Evolutionary conservation across 108 stramenopile genomes (phyloP).

Genomic region (Skeletonema potamos): DNA sequence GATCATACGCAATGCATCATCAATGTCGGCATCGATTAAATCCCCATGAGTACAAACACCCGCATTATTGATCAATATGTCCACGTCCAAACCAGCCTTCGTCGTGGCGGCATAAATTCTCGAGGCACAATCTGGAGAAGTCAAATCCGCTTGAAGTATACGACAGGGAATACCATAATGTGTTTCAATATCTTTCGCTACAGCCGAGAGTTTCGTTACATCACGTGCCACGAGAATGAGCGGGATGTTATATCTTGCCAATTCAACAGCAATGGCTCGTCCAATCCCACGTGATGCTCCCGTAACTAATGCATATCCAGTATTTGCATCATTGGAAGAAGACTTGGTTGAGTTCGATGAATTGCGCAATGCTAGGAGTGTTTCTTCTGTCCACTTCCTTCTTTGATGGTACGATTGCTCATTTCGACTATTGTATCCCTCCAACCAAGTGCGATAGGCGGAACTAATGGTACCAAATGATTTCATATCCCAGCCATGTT

Average conservation of each 20-base stretch:
- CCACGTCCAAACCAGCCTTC: constrained; percentile 65
- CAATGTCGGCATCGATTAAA: constrained; percentile 45
- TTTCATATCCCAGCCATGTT: constrained; percentile 42
- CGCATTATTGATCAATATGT: constrained; percentile 85
- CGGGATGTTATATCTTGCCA: constrained; percentile 83
- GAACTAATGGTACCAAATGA: constrained; percentile 44
- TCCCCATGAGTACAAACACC: constrained; percentile 68
- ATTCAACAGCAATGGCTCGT: constrained; percentile 79
- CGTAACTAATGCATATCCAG: constrained; percentile 79
- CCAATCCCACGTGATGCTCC: constrained; percentile 85
- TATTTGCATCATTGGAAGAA: constrained; percentile 8
- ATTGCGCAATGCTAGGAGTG: constrained; percentile 47
- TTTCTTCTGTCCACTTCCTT: constrained; percentile 34
- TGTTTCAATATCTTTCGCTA: constrained; percentile 79
- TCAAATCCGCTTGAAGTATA: constrained; percentile 73
- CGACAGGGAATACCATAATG: constrained; percentile 81
- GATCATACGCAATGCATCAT: constrained; percentile 57
- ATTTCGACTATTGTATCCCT: constrained; percentile 22
- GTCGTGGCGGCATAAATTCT: constrained; percentile 66
- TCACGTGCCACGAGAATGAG: constrained; percentile 83
- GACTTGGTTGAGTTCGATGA: not conserved
- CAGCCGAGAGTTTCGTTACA: constrained; percentile 46
- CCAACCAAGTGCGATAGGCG: constrained; percentile 36
- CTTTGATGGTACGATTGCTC: constrained; percentile 22
- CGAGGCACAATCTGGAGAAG: constrained; percentile 58